A percentile compares a stretch with the other conserved stretches of the same genome.
Conservation (phyloP, 805 yeast species). For the Hanseniaspora valbyensis region DNA sequence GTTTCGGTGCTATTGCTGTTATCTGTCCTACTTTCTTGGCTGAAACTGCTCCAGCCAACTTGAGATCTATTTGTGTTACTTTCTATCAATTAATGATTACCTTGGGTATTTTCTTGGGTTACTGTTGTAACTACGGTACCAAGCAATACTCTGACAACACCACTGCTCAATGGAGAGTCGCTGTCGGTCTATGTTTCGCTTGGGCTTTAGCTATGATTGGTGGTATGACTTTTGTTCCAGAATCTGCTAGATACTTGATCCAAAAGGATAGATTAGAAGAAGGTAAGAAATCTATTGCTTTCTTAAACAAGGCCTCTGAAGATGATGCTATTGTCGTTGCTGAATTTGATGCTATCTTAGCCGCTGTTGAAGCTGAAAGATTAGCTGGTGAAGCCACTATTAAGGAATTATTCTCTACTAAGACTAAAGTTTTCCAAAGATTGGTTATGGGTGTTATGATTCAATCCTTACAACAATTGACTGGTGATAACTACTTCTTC, state of each 20-base stretch:
- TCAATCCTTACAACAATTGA: conserved; percentile 54
- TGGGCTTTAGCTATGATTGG: conserved; percentile 30
- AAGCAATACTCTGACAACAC: conserved; percentile 37
- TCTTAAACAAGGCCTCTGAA: conserved; percentile 38
- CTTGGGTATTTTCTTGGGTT: conserved; percentile 57
- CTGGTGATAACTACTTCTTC: conserved; percentile 54
- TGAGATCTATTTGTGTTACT: conserved; percentile 54
- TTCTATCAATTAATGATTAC: conserved; percentile 53
- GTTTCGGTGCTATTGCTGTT: conserved; percentile 66
- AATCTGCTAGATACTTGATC: conserved; percentile 53
- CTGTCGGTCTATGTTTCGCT: conserved; percentile 40
- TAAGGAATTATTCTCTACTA: conserved; percentile 44
- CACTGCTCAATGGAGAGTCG: conserved; percentile 51
- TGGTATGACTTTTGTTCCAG: conserved; percentile 55
- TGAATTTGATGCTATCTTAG: conserved; percentile 41
- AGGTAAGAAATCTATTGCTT: conserved; percentile 44
- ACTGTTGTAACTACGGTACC: conserved; percentile 56
- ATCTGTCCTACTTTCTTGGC: conserved; percentile 58
- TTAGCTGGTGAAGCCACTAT: conserved; percentile 48
- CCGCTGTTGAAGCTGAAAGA: conserved; percentile 49
- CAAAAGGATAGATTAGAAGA: conserved; percentile 40
- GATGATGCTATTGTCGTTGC: conserved; percentile 39
- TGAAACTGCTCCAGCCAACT: conserved; percentile 47
- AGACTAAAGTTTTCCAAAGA: conserved; percentile 43
- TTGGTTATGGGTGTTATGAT: conserved; percentile 40